Percentiles rank a stretch among this genome's conserved stretches.
phyloP scores from a whole-genome alignment of 2,329 filamentous ascomycete genomes.

The Penicillium sp. region DNA sequence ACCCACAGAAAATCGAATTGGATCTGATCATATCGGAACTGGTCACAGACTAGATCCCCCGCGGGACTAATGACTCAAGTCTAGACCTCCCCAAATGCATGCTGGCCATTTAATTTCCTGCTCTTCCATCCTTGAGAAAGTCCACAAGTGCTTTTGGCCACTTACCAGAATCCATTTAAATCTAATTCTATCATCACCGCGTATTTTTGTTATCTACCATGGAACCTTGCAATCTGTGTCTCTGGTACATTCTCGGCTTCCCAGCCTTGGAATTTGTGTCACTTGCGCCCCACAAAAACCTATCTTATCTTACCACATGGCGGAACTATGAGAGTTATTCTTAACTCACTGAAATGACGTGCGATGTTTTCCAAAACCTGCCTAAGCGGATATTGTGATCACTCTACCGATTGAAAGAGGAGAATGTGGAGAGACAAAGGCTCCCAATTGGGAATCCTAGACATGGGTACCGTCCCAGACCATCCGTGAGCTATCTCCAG shows the following conservation, averaged over 20 bases:
- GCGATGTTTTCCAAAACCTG: background rate
- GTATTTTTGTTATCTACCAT: too few species aligned
- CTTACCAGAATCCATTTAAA: background rate
- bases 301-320: slow-evolving; percentile 7
- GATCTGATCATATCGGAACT: too few species aligned
- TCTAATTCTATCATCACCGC: too few species aligned
- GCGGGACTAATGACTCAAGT: background rate
- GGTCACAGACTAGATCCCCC: too few species aligned
- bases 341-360: slow-evolving; percentile 4
- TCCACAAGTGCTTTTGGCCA: too few species aligned
- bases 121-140: too few species aligned
- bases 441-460: background rate
- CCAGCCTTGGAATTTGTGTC: background rate
- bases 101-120: background rate
- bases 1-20: too few species aligned
- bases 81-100: background rate
- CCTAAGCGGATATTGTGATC: background rate
- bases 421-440: background rate
- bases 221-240: background rate
- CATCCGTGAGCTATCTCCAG: slow-evolving; percentile 12
- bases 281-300: slow-evolving; percentile 23
- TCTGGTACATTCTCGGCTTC: slow-evolving; percentile 2
- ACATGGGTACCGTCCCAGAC: background rate
- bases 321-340: background rate
- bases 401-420: background rate